phyloP scores from a whole-genome alignment of 805 yeast species.

The Kazachstania africana region DNA sequence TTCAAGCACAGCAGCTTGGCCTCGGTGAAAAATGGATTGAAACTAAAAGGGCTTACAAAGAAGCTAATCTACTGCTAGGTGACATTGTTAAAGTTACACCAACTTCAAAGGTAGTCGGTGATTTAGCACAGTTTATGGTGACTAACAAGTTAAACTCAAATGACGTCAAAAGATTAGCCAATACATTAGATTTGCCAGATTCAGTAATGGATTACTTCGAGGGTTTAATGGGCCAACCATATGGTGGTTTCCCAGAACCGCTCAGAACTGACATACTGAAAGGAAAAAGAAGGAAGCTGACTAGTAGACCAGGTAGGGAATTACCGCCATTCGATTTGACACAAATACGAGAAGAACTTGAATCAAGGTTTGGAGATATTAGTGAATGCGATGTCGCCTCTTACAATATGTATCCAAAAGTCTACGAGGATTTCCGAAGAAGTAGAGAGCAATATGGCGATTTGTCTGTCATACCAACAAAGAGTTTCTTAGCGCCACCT shows the following conservation, averaged over 20 bases:
- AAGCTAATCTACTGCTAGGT: conserved; percentile 84
- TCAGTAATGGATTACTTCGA: conserved; percentile 98
- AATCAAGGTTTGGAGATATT: conserved; percentile 65
- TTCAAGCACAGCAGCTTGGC: conserved; percentile 99
- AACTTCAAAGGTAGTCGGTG: conserved; percentile 99
- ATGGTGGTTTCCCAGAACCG: conserved; percentile 99
- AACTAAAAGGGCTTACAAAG: conserved; percentile 88
- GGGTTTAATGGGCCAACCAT: conserved; percentile 98
- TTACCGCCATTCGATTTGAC: conserved; percentile 75
- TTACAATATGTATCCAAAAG: conserved; percentile 97
- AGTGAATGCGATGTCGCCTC: conserved; percentile 87
- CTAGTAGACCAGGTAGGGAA: conserved; percentile 83
- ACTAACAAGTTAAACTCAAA: conserved; percentile 77
- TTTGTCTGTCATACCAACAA: conserved; percentile 85
- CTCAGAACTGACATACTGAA: conserved; percentile 81
- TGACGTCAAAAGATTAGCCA: conserved; percentile 81
- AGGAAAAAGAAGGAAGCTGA: conserved; percentile 86
- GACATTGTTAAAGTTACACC: conserved; percentile 98
- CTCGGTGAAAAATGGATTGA: conserved; percentile 93
- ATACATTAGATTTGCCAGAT: conserved; percentile 93
- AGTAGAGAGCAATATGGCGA: conserved; percentile 75
- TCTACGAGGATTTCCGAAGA: conserved; percentile 77
- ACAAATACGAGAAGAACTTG: conserved; percentile 60
- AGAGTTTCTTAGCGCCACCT: conserved; percentile 80
- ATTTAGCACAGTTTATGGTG: conserved; percentile 99